Base-by-base conservation (phyloP, 352 stramenopile genomes). In the Phytophthora crassamura region DNA sequence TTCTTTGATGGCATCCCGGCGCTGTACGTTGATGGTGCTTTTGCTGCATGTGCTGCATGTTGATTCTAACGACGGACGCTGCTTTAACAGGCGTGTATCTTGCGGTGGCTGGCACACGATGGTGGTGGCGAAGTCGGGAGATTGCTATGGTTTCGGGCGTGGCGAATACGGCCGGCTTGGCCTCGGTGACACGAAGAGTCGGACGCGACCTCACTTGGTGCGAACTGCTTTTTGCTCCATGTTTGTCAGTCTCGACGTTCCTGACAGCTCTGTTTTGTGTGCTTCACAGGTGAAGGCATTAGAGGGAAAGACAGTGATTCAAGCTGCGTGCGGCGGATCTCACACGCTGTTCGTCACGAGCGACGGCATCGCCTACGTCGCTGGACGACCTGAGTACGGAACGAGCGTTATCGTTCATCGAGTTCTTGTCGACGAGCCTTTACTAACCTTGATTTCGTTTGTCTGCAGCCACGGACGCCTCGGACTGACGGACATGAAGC, bases 281-380 rank as follows among this genome's bases (percentile, higher is more conserved):
- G 15, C 25, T 47, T 30, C 6, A 25, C n/a, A 88, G 77, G 77
- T 90, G 14, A 77, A 92, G 43, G 81, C 84, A 11, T 30, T 94
- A 22, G 75, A 87, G 64, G 78, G 61, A 15, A 75, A 92, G 56
- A 66, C 49, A 1, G 72, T 94, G 28, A 85, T 93, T 42, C 84
- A 94, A 48, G 86, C 82, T 32, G 83, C 86, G 10, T 91, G 82
- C n/a, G 86, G 86, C 47, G 80, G 80, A 10, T 88, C 80, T 59
- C 91, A 97, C 82, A 96, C 89, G 36, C 69, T 96, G 36, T 95
- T 97, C 41, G 76, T 97, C 33, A 95, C 88, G 18, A 82, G 78
- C 40, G 85, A 97, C 25, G 91, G 91, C 30, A 67, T 90, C 41
- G 87, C 88, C 12, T 97, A 87, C 64, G 93, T 88, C 65, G 86